Evolutionary conservation across 2,329 filamentous ascomycete species (phyloP).

Genomic region (Westerdykella sp.): DNA sequence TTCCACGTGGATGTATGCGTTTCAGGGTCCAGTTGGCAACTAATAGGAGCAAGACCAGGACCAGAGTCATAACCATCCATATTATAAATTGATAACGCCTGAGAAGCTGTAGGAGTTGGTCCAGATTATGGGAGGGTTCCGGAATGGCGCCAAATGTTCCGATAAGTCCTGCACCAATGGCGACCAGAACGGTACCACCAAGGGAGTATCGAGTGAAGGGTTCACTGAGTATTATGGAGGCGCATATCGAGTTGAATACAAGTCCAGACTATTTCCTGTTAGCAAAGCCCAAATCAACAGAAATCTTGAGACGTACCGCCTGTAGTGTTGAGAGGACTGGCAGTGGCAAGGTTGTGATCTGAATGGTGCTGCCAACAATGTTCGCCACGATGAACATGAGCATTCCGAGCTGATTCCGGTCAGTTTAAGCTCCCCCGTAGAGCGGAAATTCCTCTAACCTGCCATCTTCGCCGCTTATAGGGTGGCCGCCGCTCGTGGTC

Average conservation of each 20-base stretch:
- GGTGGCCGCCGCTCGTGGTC: constrained; percentile 77
- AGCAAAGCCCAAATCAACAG: constrained; percentile 1
- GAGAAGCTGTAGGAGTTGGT: constrained; percentile 72
- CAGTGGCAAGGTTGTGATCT: constrained; percentile 91
- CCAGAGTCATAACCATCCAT: constrained; percentile 78
- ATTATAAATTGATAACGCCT: constrained; percentile 68
- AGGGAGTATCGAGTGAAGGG: constrained; percentile 93
- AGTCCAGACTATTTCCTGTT: constrained; percentile 60
- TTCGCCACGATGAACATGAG: constrained; percentile 94
- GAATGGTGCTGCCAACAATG: constrained; percentile 87
- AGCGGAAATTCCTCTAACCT: constrained; percentile 44
- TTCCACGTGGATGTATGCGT: constrained; percentile 39
- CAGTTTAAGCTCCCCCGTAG: constrained; percentile 5
- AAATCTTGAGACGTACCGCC: constrained; percentile 47
- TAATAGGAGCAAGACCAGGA: constrained; percentile 66
- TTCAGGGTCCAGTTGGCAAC: constrained; percentile 39
- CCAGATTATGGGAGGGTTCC: constrained; percentile 81
- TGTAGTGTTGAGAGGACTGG: constrained; percentile 93
- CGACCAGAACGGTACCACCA: constrained; percentile 81
- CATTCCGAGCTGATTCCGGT: constrained; percentile 63
- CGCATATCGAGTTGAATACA: constrained; percentile 98
- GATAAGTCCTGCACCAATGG: constrained; percentile 81
- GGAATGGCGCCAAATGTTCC: constrained; percentile 90
- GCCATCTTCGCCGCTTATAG: constrained; percentile 87
- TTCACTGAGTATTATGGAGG: constrained; percentile 84